A percentile compares a stretch with the other conserved stretches of the same genome.
phyloP scores from a whole-genome alignment of 306 rosid species.

The Adenanthera pavonina region DNA sequence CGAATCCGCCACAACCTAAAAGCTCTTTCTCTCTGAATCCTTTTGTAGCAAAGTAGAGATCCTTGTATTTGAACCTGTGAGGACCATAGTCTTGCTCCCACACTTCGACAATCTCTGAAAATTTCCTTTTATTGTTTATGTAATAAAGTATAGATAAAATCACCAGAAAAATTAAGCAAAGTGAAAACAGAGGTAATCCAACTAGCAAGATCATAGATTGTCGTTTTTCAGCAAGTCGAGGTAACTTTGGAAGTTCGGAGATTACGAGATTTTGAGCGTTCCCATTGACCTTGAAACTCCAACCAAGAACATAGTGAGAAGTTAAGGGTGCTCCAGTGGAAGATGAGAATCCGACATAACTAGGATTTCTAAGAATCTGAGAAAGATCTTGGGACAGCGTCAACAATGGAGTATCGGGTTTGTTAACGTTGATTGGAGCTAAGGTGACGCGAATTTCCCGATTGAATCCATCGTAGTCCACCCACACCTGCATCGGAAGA shows the following conservation, averaged over 20 bases:
- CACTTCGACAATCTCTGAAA: too few relatives aligned
- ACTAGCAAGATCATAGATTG: constrained; percentile 4
- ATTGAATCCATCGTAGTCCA: too few relatives aligned
- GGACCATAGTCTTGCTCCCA: too few relatives aligned
- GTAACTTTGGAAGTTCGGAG: constrained; percentile 55
- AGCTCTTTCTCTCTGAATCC: too few relatives aligned
- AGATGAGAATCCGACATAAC: constrained; percentile 75
- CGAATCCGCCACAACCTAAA: too few relatives aligned
- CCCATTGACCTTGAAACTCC: constrained; percentile 68
- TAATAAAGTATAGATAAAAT: too few relatives aligned
- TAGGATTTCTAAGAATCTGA: constrained; percentile 35
- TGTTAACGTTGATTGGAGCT: constrained; percentile 47
- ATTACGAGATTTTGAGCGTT: constrained; percentile 46
- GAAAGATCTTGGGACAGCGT: constrained; percentile 57
- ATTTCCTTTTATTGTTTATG: too few relatives aligned
- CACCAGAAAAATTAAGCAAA: too few relatives aligned
- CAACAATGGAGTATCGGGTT: constrained; percentile 57
- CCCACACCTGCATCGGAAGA: too few relatives aligned
- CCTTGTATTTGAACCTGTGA: too few relatives aligned
- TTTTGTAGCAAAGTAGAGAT: too few relatives aligned
- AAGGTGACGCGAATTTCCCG: not conserved
- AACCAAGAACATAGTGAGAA: constrained; percentile 61
- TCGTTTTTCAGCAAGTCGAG: constrained; percentile 20
- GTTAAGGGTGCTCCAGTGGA: constrained; percentile 54
- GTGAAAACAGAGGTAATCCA: too few relatives aligned